Conservation (phyloP, 192 early-diverging fungal genomes). For the Entomortierella lignicola region DNA sequence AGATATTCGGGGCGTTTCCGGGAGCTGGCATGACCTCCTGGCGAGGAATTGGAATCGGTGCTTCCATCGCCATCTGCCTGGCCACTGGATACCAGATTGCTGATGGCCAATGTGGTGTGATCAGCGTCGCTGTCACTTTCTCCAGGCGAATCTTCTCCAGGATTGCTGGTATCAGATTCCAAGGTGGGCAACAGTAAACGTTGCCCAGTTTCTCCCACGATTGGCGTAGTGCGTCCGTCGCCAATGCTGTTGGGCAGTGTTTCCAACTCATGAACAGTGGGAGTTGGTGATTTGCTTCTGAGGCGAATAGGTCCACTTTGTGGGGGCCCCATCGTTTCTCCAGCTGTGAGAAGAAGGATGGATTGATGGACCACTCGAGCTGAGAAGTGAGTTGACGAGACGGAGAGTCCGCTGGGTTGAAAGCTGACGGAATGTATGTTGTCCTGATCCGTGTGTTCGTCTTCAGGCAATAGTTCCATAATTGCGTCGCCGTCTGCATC, state of each 20-base stretch:
- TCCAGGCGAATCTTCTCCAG: conserved; percentile 17
- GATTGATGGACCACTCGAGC: conserved; percentile 21
- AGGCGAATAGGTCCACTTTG: conserved; percentile 30
- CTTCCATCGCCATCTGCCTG: not conserved
- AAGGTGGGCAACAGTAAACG: conserved; percentile 28
- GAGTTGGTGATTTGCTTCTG: conserved; percentile 15
- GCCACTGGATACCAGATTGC: conserved; percentile 24
- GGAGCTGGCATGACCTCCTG: conserved; percentile 6
- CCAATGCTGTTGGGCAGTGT: conserved; percentile 4
- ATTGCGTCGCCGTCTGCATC: conserved; percentile 19
- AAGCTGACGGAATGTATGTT: conserved; percentile 29
- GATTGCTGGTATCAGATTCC: conserved; percentile 20
- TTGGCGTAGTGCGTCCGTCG: conserved; percentile 6
- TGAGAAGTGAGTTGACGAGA: conserved; percentile 17
- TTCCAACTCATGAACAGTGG: conserved; percentile 19
- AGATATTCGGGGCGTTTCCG: conserved; percentile 10
- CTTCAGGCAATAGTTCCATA: conserved; percentile 26
- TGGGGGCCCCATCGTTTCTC: conserved; percentile 33
- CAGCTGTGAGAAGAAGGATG: conserved; percentile 10
- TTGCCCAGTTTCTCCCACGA: conserved; percentile 22
- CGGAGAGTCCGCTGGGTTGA: conserved; percentile 45
- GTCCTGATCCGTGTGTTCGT: conserved; percentile 30
- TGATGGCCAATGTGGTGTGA: conserved; percentile 27
- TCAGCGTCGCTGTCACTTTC: conserved; percentile 11
- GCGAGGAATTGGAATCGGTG: conserved; percentile 9